Conservation (phyloP, 2,329 filamentous ascomycete genomes). For the Aschersonia sp. region DNA sequence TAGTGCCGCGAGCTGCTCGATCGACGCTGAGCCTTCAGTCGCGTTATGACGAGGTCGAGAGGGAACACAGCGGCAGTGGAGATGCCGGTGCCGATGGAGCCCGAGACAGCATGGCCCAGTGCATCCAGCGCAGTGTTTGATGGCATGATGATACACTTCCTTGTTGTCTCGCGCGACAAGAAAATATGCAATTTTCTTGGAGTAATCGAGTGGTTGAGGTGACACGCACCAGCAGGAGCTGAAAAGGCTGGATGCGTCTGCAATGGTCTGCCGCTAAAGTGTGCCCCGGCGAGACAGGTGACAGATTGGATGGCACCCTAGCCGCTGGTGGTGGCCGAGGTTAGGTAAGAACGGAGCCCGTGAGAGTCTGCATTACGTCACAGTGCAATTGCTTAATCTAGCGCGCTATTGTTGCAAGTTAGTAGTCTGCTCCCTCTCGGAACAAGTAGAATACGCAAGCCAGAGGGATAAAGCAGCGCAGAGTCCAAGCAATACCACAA, state of each 20-base stretch:
- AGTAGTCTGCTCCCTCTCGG: no score
- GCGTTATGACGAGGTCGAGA: conserved; percentile 66
- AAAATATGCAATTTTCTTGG: background rate
- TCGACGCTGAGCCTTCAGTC: conserved; percentile 64
- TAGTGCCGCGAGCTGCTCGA: conserved; percentile 39
- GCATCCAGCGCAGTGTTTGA: conserved; percentile 44
- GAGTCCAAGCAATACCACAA: no score
- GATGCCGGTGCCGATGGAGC: conserved; percentile 62
- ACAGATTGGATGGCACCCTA: background rate
- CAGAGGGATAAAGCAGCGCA: no score
- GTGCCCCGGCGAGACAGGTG: background rate
- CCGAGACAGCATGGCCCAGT: conserved; percentile 68
- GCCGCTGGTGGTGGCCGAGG: background rate
- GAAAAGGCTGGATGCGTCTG: no score
- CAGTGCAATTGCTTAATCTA: background rate
- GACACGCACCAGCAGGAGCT: no score
- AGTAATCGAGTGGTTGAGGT: background rate
- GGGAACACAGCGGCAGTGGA: conserved; percentile 72
- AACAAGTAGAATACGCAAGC: no score
- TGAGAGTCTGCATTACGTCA: background rate
- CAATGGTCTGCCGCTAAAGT: no score
- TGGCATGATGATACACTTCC: conserved; percentile 9
- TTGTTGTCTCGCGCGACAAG: background rate
- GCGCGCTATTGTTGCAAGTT: no score
- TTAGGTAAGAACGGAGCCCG: background rate